Evolutionary conservation across 2,329 filamentous ascomycete species (phyloP).

Genomic region (Hypoxylon sp.): DNA sequence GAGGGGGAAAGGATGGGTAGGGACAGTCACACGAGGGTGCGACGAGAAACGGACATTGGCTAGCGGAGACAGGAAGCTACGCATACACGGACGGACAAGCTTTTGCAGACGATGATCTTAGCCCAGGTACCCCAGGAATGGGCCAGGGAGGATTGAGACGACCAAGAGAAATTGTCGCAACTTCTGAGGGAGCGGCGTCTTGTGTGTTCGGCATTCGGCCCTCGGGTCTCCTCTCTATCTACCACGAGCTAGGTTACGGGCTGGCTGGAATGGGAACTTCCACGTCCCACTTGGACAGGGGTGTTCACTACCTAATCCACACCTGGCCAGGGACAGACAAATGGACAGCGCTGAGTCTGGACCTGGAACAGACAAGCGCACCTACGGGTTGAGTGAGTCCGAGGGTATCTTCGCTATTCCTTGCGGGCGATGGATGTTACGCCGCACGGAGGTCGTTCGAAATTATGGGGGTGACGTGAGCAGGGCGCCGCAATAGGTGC

Average conservation of each 20-base stretch:
- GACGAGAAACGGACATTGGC: conserved; percentile 23
- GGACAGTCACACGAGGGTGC: neutral
- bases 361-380: neutral
- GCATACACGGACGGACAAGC: neutral
- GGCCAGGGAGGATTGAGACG: neutral
- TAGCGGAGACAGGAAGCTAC: conserved; percentile 13
- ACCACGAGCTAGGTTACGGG: neutral
- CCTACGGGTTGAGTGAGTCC: neutral
- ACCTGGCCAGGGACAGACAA: neutral
- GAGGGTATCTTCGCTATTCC: neutral
- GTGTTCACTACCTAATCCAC: neutral
- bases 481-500: neutral
- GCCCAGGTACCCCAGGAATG: neutral
- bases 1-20: conserved; percentile 1
- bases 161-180: neutral
- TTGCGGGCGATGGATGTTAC: neutral
- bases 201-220: too few species aligned
- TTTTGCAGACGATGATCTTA: neutral
- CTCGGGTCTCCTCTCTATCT: neutral
- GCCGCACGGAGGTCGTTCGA: neutral
- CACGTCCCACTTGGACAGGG: neutral
- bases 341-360: neutral
- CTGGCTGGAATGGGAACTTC: neutral
- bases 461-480: neutral
- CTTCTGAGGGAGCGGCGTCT: too few species aligned